Percentiles rank a stretch among this genome's conserved stretches.
Evolutionary conservation across 2,329 filamentous ascomycete genomes (phyloP).

Genomic region (Claviceps capensis): DNA sequence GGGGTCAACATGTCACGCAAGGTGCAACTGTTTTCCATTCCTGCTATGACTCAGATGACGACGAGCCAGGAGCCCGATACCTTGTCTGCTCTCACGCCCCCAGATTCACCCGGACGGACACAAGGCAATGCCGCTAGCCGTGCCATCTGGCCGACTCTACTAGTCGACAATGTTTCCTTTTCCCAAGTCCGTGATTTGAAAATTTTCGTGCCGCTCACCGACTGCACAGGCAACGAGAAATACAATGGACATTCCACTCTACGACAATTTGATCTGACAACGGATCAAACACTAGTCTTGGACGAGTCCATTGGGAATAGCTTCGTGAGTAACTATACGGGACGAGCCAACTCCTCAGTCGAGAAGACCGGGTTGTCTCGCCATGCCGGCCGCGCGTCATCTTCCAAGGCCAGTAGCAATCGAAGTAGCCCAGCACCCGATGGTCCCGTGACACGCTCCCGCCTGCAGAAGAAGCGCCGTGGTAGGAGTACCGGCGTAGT

Average conservation of each 20-base stretch:
- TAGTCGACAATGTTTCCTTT: constrained; percentile 43
- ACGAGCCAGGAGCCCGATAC: constrained; percentile 21
- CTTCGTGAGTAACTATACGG: constrained; percentile 40
- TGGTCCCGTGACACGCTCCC: constrained; percentile 54
- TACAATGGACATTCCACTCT: constrained; percentile 65
- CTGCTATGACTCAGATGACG: constrained; percentile 26
- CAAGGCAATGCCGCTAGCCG: constrained; percentile 12
- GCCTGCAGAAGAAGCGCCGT: constrained; percentile 53
- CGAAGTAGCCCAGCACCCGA: constrained; percentile 53
- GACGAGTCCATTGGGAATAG: constrained; percentile 59
- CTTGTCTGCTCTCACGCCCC: constrained; percentile 23
- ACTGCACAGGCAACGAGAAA: constrained; percentile 59
- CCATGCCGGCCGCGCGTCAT: constrained; percentile 12
- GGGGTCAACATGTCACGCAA: constrained; percentile 57
- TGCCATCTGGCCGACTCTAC: constrained; percentile 27
- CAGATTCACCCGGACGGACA: constrained; percentile 23
- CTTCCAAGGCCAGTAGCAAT: constrained; percentile 34
- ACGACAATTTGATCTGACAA: constrained; percentile 51
- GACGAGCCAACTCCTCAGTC: constrained; percentile 15
- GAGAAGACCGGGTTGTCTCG: constrained; percentile 24
- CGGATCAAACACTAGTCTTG: constrained; percentile 65
- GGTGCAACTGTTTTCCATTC: constrained; percentile 62
- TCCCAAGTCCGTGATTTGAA: constrained; percentile 15
- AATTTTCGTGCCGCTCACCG: constrained; percentile 23
- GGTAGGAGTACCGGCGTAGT: constrained; percentile 63